These are phyloP conservation scores for Vararia minispora DNA, from an alignment of 768 basidiomycete genomes.

Conservation along the genomic window DNA sequence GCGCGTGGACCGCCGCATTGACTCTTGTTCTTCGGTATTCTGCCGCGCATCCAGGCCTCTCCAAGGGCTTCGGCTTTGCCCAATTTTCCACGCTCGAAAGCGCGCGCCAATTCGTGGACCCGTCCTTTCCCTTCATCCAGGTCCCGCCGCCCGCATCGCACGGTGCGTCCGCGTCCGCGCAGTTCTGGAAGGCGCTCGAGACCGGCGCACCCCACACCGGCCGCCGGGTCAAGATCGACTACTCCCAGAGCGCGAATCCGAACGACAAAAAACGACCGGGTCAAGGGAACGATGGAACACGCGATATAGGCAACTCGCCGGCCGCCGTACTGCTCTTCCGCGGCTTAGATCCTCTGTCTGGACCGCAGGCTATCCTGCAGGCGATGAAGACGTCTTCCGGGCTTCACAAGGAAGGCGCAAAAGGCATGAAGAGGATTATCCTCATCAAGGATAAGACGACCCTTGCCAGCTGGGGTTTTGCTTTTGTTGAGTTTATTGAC, in stretches of 20 bases:
- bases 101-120: constrained; percentile 85
- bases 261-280: constrained; percentile 53
- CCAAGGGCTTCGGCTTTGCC: constrained; percentile 96
- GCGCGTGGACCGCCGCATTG: constrained; percentile 51
- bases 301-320: constrained; percentile 87
- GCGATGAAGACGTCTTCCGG: constrained; percentile 79
- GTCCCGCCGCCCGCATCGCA: constrained; percentile 88
- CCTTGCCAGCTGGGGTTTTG: constrained; percentile 84
- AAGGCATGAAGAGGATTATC: constrained; percentile 80
- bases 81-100: constrained; percentile 82
- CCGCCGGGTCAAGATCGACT: constrained; percentile 90
- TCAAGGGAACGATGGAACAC: constrained; percentile 83
- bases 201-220: constrained; percentile 63
- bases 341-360: constrained; percentile 79
- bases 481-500: constrained; percentile 88
- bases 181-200: constrained; percentile 68
- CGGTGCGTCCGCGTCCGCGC: constrained; percentile 62
- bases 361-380: constrained; percentile 78
- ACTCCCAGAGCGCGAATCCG: constrained; percentile 75
- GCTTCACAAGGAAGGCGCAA: constrained; percentile 63
- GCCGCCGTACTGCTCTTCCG: constrained; percentile 80
- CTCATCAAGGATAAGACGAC: constrained; percentile 85
- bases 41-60: constrained; percentile 46
- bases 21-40: constrained; percentile 33
- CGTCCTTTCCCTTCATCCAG: constrained; percentile 83